Percentiles rank a stretch among this genome's conserved stretches.
These are phyloP conservation scores for Hirsutella thompsonii DNA, from an alignment of 2,329 filamentous ascomycete species.

Conservation along the genomic window DNA sequence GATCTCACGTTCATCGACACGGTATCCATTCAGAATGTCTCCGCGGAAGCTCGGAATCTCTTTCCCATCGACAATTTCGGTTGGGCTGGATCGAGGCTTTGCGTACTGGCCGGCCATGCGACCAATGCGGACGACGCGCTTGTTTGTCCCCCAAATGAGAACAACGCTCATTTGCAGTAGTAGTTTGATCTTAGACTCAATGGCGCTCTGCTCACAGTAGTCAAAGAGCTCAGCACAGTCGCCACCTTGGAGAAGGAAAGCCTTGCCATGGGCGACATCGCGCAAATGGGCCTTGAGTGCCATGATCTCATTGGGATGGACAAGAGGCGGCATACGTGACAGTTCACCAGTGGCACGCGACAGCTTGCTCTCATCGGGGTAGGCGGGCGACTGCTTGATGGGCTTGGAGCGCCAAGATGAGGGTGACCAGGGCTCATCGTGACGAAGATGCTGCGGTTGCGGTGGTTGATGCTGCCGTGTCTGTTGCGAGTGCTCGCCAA, in stretches of 20 bases:
- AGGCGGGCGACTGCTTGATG: slow-evolving; percentile 63
- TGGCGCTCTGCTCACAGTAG: slow-evolving; percentile 80
- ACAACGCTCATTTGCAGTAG: slow-evolving; percentile 95
- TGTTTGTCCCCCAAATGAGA: slow-evolving; percentile 73
- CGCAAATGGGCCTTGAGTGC: slow-evolving; percentile 65
- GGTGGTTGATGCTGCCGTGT: not conserved
- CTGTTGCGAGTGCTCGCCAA: too few relatives aligned
- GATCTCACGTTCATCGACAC: slow-evolving; percentile 59
- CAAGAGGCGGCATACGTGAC: slow-evolving; percentile 58
- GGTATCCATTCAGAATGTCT: slow-evolving; percentile 88
- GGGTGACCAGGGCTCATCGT: slow-evolving; percentile 35
- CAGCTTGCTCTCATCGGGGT: slow-evolving; percentile 49
- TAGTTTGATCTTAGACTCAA: slow-evolving; percentile 94
- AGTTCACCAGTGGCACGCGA: slow-evolving; percentile 51
- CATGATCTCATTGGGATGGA: slow-evolving; percentile 68
- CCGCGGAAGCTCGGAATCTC: slow-evolving; percentile 85
- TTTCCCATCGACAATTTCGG: slow-evolving; percentile 66
- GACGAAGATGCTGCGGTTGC: not conserved
- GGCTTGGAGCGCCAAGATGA: slow-evolving; percentile 66
- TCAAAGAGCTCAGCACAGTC: slow-evolving; percentile 97
- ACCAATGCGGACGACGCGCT: slow-evolving; percentile 83
- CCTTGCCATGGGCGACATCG: slow-evolving; percentile 80
- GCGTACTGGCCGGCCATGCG: slow-evolving; percentile 97
- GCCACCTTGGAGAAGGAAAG: slow-evolving; percentile 89
- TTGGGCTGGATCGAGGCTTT: slow-evolving; percentile 83